Evolutionary conservation across 2,329 filamentous ascomycete genomes (phyloP), one percentile per base, ranked within the genome.

Genomic region (Fusarium sp.): DNA sequence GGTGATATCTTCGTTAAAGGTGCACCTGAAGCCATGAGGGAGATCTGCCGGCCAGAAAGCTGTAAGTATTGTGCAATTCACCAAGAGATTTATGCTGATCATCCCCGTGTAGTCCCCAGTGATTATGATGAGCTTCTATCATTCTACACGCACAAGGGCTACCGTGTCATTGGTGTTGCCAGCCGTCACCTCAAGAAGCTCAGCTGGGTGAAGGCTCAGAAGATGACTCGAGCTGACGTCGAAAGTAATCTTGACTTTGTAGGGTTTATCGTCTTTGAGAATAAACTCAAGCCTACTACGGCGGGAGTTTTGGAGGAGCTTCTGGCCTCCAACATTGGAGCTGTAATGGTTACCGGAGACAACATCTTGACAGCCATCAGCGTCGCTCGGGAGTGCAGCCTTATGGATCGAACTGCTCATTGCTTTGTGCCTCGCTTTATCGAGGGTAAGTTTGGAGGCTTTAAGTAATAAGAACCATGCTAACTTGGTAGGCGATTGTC

Each of bases 201-300:
- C 31, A 96, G 91, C 74, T 97, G 93, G 94, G 89, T 97, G 59
- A 97, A 96, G 77, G 90, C 94, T 6, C 93, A 98, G 76, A 97
- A 97, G 81, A 94, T 98, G 90, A 91, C 89, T 72, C 90, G 96
- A 29, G 83, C 89, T 38, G 92, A 97, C 58, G 94, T 92, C 8
- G 96, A 99, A 79, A 91, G 88, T 3, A 85, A 89, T 31, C 86
- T 99, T 10, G 89, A 95, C 49, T 98, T 99, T 76, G 86, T 94
- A 34, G 96, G 96, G 5, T 99, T 99, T 81, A 98, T 99, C 76
- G 91, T 99, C 58, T 99, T 99, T 74, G 96, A 99, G 81, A 99
- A 99, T 82, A 99, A 99, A 81, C 83, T 99, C 66, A 99, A 99
- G 79, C 90, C 92, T 1, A 93, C 88, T 18, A 97, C 95, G 0